Conservation (phyloP, 2,329 filamentous ascomycete species). For the Penicillium sp. region DNA sequence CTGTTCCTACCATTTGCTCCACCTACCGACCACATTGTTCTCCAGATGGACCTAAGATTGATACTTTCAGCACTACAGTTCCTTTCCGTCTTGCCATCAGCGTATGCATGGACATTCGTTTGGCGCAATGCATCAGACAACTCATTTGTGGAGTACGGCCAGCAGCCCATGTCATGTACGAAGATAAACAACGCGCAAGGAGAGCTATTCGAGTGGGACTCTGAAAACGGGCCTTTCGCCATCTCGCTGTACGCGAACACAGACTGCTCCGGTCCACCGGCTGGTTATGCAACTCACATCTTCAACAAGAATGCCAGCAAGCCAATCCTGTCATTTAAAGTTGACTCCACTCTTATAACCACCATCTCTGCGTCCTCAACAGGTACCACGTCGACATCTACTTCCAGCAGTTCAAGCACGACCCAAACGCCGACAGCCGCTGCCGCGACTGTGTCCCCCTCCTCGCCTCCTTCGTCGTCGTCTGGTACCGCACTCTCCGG, state of each 20-base stretch:
- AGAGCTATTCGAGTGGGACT: slow-evolving; percentile 14
- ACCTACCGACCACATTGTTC: background rate
- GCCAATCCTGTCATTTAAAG: slow-evolving; percentile 13
- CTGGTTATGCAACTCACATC: slow-evolving; percentile 3
- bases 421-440: background rate
- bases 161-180: slow-evolving; percentile 8
- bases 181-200: slow-evolving; percentile 11
- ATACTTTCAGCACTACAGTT: slow-evolving; percentile 1
- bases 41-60: background rate
- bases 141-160: slow-evolving; percentile 10
- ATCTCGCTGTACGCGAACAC: slow-evolving; percentile 12
- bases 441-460: background rate
- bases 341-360: slow-evolving; percentile 8
- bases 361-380: slow-evolving; percentile 12
- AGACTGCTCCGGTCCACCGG: slow-evolving; percentile 10
- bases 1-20: background rate
- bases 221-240: slow-evolving; percentile 8
- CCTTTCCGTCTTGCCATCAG: slow-evolving; percentile 2
- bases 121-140: slow-evolving; percentile 13
- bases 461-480: background rate
- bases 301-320: slow-evolving; percentile 9
- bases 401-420: slow-evolving; percentile 1
- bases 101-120: slow-evolving; percentile 14
- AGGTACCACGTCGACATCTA: slow-evolving; percentile 9
- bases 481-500: slow-evolving; percentile 7